Evolutionary conservation across 2,329 filamentous ascomycete species (phyloP), one percentile per base, ranked within the genome.

Genomic region (Sordariomycetes sp.): DNA sequence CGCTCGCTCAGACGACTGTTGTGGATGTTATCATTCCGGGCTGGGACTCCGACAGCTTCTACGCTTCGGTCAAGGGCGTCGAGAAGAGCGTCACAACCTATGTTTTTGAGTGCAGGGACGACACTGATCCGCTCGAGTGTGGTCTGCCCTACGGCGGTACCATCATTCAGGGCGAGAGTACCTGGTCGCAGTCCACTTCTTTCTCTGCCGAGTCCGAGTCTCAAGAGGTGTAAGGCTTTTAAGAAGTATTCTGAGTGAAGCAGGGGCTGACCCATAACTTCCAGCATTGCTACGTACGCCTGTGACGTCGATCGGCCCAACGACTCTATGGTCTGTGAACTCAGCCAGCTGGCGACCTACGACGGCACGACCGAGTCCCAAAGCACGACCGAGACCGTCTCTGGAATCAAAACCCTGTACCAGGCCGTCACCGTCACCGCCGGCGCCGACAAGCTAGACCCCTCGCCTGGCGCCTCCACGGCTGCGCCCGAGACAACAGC

Each of bases 361-460:
- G 42, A 51, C 23, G 15, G 21, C 4, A 47, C 48, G 17, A 39
- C 36, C 15, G 57, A 54, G 48, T 41, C 34, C 21, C 5, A 3
- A 7, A 21, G 20, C 12, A 32, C 32, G 10, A n/a, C 16, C 20
- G 21, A 6, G 14, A 16, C 27, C 12, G 19, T 32, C 16, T 11
- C 15, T n/a, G 18, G 28, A 3, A 16, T 28, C 37, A 33, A 33
- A n/a, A 15, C 34, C 0, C 8, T 36, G 15, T 40, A 50, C 25
- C 21, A 43, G 10, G 48, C 57, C 36, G 50, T 63, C 17, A 58
- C 56, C 21, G 41, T 64, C 34, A 61, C 59, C 14, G 55, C 54
- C 12, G 61, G 60, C 4, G 35, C 49, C 21, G 52, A 61, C 33
- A 60, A 59, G 46, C 46, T 64, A 15, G 33, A 33, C 10, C 40